These are phyloP conservation scores for Colletotrichum sp. DNA, from an alignment of 2,329 filamentous ascomycete species.

Conservation along the genomic window DNA sequence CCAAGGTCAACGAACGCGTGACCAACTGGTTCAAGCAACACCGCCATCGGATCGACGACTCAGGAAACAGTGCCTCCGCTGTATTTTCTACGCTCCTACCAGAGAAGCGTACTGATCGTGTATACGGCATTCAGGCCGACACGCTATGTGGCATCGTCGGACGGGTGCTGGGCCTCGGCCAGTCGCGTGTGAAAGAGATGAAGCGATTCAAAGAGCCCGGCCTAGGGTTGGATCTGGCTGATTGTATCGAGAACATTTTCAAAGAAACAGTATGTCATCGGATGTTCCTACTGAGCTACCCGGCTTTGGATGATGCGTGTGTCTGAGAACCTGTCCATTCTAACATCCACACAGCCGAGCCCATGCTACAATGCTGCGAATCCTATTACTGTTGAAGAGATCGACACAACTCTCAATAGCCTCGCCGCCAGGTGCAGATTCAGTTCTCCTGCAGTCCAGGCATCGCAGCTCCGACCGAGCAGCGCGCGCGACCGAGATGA, in stretches of 20 bases:
- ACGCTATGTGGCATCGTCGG: conserved; percentile 71
- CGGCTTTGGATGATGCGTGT: background rate
- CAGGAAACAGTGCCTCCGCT: conserved; percentile 63
- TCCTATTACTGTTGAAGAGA: conserved; percentile 70
- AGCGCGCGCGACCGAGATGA: conserved; percentile 41
- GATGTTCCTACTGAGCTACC: conserved; percentile 20
- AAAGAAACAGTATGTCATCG: conserved; percentile 56
- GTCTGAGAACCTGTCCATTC: background rate
- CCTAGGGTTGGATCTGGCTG: conserved; percentile 69
- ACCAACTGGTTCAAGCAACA: conserved; percentile 74
- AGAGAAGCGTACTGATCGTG: conserved; percentile 76
- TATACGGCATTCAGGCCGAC: conserved; percentile 71
- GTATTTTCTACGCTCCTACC: conserved; percentile 80
- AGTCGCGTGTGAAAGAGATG: conserved; percentile 65
- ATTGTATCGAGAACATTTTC: conserved; percentile 72
- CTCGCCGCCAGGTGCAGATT: conserved; percentile 74
- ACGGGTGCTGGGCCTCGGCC: conserved; percentile 67
- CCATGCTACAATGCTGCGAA: conserved; percentile 33
- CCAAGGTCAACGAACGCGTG: conserved; percentile 43
- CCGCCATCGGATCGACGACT: conserved; percentile 59
- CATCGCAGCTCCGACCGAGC: conserved; percentile 29
- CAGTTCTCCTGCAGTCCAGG: conserved; percentile 69
- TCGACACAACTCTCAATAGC: conserved; percentile 69
- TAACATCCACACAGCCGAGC: conserved; percentile 46
- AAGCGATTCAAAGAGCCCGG: conserved; percentile 65